Evolutionary conservation across 2,329 filamentous ascomycete species (phyloP).

Genomic region (Drechslerella coelobrocha): DNA sequence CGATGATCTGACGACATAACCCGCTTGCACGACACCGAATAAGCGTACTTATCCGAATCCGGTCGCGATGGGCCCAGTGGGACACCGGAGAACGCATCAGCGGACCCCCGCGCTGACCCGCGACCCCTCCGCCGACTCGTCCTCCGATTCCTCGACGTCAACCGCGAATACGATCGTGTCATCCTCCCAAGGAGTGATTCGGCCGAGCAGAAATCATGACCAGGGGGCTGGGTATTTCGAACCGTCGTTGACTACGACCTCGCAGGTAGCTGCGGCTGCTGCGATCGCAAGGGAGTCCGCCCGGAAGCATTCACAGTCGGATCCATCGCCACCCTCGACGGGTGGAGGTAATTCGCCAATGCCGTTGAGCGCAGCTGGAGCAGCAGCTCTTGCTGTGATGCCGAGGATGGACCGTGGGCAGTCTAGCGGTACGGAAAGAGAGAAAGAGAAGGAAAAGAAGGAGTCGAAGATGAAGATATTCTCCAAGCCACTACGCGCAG

Average conservation of each 20-base stretch:
- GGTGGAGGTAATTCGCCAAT: constrained; percentile 25
- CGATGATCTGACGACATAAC: constrained; percentile 23
- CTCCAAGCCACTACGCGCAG: constrained; percentile 63
- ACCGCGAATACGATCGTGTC: constrained; percentile 45
- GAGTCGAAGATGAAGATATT: constrained; percentile 74
- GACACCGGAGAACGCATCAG: constrained; percentile 47
- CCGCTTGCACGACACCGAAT: constrained; percentile 17
- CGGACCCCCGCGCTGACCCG: constrained; percentile 47
- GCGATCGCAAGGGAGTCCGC: constrained; percentile 53
- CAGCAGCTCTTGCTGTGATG: constrained; percentile 71
- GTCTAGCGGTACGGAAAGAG: constrained; percentile 57
- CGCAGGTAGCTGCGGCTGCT: constrained; percentile 57
- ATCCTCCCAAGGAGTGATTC: constrained; percentile 25
- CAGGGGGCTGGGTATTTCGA: constrained; percentile 67
- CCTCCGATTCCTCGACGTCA: constrained; percentile 47
- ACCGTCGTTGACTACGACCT: constrained; percentile 67
- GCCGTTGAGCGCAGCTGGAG: constrained; percentile 46
- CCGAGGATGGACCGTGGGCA: constrained; percentile 60
- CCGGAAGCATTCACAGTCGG: constrained; percentile 47
- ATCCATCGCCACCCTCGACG: constrained; percentile 42
- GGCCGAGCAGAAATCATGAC: constrained; percentile 39
- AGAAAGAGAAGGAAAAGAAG: constrained; percentile 66
- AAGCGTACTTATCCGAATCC: constrained; percentile 33
- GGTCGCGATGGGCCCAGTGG: constrained; percentile 36
- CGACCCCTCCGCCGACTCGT: constrained; percentile 42